Evolutionary conservation across 192 early-diverging fungal genomes (phyloP).

Genomic region (Helicostylum pulchrum): DNA sequence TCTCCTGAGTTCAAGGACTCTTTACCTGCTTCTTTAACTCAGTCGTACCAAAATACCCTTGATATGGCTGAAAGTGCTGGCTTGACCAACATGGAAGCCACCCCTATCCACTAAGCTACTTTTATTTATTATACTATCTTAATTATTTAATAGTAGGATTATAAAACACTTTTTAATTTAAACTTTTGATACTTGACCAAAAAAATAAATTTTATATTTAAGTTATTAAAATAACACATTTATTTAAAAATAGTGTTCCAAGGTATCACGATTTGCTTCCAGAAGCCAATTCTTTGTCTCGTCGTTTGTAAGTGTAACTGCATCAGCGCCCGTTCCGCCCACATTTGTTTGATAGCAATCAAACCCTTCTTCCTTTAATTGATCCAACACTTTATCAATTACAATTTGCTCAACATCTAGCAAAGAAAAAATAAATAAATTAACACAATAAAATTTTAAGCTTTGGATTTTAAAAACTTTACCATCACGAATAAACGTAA

Average conservation of each 20-base stretch:
- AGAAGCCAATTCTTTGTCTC: constrained; percentile 19
- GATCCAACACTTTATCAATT: constrained; percentile 42
- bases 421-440: background rate
- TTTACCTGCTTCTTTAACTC: constrained; percentile 31
- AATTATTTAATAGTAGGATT: too few relatives aligned
- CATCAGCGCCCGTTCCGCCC: constrained; percentile 60
- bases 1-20: constrained; percentile 37
- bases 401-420: constrained; percentile 38
- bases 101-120: constrained; percentile 21
- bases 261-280: constrained; percentile 1
- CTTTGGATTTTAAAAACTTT: constrained; percentile 8
- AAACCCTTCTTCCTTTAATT: constrained; percentile 61
- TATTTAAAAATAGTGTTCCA: constrained; percentile 3
- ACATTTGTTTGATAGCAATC: constrained; percentile 69
- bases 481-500: constrained; percentile 74
- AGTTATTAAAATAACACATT: too few relatives aligned
- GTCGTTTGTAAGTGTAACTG: constrained; percentile 26
- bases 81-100: constrained; percentile 20
- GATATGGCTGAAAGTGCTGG: constrained; percentile 31
- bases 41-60: constrained; percentile 36
- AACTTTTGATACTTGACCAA: too few relatives aligned
- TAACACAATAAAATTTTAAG: background rate
- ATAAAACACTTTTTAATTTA: too few relatives aligned
- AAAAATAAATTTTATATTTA: too few relatives aligned
- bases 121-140: too few relatives aligned